These are phyloP conservation scores for Cystofilobasidium bisporidii DNA, from an alignment of 768 basidiomycete species.

Conservation along the genomic window DNA sequence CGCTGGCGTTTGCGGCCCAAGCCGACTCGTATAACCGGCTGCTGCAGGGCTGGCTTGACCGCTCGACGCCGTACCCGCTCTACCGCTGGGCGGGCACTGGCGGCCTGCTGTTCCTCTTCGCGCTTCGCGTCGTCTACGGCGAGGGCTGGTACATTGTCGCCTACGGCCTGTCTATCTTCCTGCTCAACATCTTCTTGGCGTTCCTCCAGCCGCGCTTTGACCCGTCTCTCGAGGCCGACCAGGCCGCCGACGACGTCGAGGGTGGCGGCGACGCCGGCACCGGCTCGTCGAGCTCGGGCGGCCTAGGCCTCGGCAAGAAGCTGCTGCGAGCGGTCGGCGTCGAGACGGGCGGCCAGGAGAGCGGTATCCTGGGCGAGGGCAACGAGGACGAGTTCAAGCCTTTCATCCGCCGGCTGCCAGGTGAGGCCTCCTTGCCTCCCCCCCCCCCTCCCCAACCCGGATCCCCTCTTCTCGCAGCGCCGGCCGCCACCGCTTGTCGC, in stretches of 20 bases:
- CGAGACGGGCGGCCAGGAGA: slow-evolving; percentile 24
- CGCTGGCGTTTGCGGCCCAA: slow-evolving; percentile 20
- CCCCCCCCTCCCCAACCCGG: not conserved
- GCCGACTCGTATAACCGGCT: slow-evolving; percentile 44
- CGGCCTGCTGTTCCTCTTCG: slow-evolving; percentile 62
- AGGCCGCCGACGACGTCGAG: slow-evolving; percentile 88
- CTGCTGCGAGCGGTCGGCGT: slow-evolving; percentile 38
- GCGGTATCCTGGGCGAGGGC: slow-evolving; percentile 35
- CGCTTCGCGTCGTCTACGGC: slow-evolving; percentile 71
- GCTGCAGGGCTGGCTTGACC: slow-evolving; percentile 83
- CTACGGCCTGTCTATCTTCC: slow-evolving; percentile 83
- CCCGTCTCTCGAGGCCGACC: slow-evolving; percentile 85
- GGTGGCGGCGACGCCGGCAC: slow-evolving; percentile 54
- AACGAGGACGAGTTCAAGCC: slow-evolving; percentile 93
- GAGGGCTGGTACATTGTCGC: slow-evolving; percentile 63
- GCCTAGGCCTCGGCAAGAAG: slow-evolving; percentile 25
- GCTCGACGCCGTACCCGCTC: slow-evolving; percentile 79
- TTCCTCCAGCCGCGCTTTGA: slow-evolving; percentile 98
- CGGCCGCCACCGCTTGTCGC: too few relatives aligned
- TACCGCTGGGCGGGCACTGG: slow-evolving; percentile 77
- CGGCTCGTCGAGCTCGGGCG: not conserved
- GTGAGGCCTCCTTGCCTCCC: slow-evolving; percentile 29
- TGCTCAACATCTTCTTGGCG: slow-evolving; percentile 88
- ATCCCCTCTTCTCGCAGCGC: not conserved
- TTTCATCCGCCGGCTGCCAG: slow-evolving; percentile 82